Evolutionary conservation across 495 filamentous ascomycete genomes (phyloP).

Genomic region (Trichoderma reesei): DNA sequence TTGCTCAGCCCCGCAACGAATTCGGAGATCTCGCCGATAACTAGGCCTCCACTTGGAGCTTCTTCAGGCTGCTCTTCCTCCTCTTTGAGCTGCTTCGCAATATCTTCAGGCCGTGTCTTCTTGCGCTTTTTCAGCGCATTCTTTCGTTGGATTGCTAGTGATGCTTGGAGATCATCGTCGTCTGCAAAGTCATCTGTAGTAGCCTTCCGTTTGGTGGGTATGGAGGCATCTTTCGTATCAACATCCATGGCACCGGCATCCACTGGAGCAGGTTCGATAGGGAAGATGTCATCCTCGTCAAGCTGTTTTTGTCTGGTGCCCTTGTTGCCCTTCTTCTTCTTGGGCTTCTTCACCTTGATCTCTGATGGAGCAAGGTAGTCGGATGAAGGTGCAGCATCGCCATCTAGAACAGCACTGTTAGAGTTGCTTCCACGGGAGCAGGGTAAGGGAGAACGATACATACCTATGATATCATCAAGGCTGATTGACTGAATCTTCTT

Average conservation of each 20-base stretch:
- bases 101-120: slow-evolving; percentile 69
- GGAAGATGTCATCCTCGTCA: slow-evolving; percentile 70
- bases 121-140: slow-evolving; percentile 85
- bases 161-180: slow-evolving; percentile 86
- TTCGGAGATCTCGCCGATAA: slow-evolving; percentile 91
- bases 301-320: slow-evolving; percentile 55
- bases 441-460: slow-evolving; percentile 9
- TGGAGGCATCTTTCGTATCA: slow-evolving; percentile 42
- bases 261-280: slow-evolving; percentile 29
- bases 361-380: slow-evolving; percentile 84
- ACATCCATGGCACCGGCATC: slow-evolving; percentile 63
- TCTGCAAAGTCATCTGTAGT: slow-evolving; percentile 64
- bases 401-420: slow-evolving; percentile 33
- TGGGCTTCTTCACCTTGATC: slow-evolving; percentile 84
- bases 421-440: slow-evolving; percentile 11
- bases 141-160: slow-evolving; percentile 68
- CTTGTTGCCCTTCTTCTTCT: slow-evolving; percentile 71
- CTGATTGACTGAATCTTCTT: slow-evolving; percentile 61
- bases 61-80: slow-evolving; percentile 62
- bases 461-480: slow-evolving; percentile 64
- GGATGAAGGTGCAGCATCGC: slow-evolving; percentile 48
- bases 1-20: slow-evolving; percentile 81
- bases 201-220: slow-evolving; percentile 50
- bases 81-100: slow-evolving; percentile 73
- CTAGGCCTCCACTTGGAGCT: slow-evolving; percentile 58